Conservation (phyloP, 2,329 filamentous ascomycete genomes). For the Fusarium sp. region DNA sequence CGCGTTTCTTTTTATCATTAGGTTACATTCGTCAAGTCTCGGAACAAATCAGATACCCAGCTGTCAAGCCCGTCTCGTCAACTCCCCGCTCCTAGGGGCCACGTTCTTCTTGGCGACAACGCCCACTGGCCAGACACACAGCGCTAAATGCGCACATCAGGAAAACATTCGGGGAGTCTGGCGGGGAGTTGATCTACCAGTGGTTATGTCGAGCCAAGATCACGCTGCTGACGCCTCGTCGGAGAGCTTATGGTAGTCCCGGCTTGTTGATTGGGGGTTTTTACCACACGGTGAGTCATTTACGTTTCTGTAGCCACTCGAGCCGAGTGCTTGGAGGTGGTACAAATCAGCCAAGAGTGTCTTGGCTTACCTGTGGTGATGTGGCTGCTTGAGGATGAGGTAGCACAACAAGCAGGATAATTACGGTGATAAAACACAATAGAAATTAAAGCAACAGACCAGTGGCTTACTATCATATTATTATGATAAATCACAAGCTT, state of each 20-base stretch:
- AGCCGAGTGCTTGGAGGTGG: slow-evolving; percentile 25
- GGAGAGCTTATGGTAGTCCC: slow-evolving; percentile 20
- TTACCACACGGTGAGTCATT: slow-evolving; percentile 35
- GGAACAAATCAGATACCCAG: neutral
- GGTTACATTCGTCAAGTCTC: too few relatives aligned
- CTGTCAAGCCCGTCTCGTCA: neutral
- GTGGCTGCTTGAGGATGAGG: slow-evolving; percentile 3
- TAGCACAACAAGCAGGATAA: neutral
- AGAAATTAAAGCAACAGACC: too few relatives aligned
- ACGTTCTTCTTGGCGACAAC: slow-evolving; percentile 19
- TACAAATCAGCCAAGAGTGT: slow-evolving; percentile 31
- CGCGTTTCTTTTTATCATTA: neutral
- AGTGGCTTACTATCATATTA: too few relatives aligned
- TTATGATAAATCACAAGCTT: too few relatives aligned
- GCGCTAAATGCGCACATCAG: slow-evolving; percentile 1
- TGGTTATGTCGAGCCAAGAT: neutral
- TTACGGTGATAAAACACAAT: too few relatives aligned
- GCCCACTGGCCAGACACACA: slow-evolving; percentile 3
- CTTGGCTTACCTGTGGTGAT: slow-evolving; percentile 11
- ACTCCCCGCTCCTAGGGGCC: slow-evolving; percentile 8
- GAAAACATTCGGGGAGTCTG: slow-evolving; percentile 7
- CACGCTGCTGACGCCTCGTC: slow-evolving; percentile 21
- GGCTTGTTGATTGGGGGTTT: slow-evolving; percentile 23
- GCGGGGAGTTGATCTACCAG: slow-evolving; percentile 37
- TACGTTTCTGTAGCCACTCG: slow-evolving; percentile 33